Evolutionary conservation across 768 basidiomycete species (phyloP).

Genomic region (Galerina sulciceps): DNA sequence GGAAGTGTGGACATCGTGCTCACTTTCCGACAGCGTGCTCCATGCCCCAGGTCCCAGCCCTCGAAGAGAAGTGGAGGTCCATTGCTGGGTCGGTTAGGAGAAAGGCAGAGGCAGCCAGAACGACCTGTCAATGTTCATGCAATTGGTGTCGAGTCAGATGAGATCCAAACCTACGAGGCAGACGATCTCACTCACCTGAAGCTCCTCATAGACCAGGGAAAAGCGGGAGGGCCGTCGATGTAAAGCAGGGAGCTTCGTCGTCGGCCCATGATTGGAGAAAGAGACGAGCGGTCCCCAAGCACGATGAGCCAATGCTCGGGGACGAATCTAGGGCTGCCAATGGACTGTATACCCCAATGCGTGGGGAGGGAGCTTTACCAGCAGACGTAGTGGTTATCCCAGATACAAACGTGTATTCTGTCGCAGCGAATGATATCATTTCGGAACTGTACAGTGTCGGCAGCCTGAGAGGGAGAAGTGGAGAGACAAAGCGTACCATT

Average conservation of each 20-base stretch:
- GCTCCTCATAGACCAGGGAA: conserved; percentile 16
- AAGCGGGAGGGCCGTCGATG: conserved; percentile 23
- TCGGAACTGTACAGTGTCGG: conserved; percentile 3
- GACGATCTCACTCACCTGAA: background rate
- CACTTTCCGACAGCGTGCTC: conserved; percentile 11
- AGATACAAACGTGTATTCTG: conserved; percentile 5
- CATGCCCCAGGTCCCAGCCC: conserved; percentile 2
- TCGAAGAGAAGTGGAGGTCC: conserved; percentile 19
- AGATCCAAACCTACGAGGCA: background rate
- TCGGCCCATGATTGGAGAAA: conserved; percentile 3
- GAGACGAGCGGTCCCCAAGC: conserved; percentile 8
- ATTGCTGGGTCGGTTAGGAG: conserved; percentile 8
- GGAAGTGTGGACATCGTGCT: conserved; percentile 18
- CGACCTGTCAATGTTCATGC: background rate
- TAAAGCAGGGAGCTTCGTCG: conserved; percentile 15
- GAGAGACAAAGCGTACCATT: conserved; percentile 19
- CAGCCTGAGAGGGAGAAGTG: background rate
- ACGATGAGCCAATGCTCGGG: background rate
- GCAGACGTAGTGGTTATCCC: background rate
- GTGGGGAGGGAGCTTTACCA: background rate
- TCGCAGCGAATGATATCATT: background rate
- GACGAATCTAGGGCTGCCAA: background rate
- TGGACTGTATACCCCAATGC: background rate
- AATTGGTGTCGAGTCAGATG: background rate
- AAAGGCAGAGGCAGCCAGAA: background rate